Conservation (phyloP, 1,139 yeast genomes). For the Hyphopichia fennica region DNA sequence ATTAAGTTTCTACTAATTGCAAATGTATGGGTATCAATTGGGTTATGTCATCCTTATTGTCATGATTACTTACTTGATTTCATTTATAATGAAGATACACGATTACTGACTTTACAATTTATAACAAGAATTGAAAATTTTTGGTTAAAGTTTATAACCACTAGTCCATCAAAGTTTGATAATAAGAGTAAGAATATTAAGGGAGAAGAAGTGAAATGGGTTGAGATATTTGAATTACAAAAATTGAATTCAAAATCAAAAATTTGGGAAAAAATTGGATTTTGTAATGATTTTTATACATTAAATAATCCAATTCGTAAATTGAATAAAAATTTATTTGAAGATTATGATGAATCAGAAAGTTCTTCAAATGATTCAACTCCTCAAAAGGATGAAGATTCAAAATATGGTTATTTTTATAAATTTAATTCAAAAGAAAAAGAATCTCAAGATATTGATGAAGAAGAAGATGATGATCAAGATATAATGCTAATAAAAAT, state of each 20-base stretch:
- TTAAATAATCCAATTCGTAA: constrained; percentile 31
- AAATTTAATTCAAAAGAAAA: constrained; percentile 2
- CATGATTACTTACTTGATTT: constrained; percentile 45
- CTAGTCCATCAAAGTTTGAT: too few species aligned
- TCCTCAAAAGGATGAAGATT: neutral
- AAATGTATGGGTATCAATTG: constrained; percentile 51
- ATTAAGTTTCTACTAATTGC: constrained; percentile 38
- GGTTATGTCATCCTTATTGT: constrained; percentile 55
- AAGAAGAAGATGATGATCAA: constrained; percentile 13
- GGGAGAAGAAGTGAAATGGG: constrained; percentile 28
- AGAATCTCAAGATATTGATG: constrained; percentile 11
- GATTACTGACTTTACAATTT: constrained; percentile 47
- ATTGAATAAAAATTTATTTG: constrained; percentile 10
- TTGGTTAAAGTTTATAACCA: constrained; percentile 23
- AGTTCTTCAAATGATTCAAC: constrained; percentile 5
- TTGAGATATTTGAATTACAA: constrained; percentile 76
- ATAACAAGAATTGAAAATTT: constrained; percentile 48
- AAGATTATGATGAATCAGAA: constrained; percentile 4
- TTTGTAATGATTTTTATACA: constrained; percentile 54
- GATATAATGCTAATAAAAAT: constrained; percentile 7
- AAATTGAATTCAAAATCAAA: constrained; percentile 45
- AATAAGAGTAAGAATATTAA: constrained; percentile 8
- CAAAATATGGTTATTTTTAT: constrained; percentile 4
- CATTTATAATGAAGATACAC: constrained; percentile 60
- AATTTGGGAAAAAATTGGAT: constrained; percentile 64